Base-by-base conservation (phyloP, 2,329 filamentous ascomycete species). In the Sarocladium strictum region DNA sequence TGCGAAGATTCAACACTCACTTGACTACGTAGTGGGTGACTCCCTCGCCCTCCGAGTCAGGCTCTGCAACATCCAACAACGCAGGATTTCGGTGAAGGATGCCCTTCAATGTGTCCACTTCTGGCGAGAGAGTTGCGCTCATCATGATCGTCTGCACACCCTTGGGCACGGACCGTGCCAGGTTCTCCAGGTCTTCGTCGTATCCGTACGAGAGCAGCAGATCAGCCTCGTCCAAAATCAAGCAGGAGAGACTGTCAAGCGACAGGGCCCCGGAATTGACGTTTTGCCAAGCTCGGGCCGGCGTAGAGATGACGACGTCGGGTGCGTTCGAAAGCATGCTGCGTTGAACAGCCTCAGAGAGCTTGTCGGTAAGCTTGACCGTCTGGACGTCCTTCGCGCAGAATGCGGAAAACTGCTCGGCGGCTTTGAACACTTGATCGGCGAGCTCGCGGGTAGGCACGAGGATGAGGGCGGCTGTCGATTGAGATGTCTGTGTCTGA, bases 391-490 rank as follows among this genome's bases (percentile, higher is more conserved):
- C 87, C 67, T 95, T 92, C 37, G 87, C 85, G 69, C 91, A 96
- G 68, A 92, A 97, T 17, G 84, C 76, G 11, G 90, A 81, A 63
- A 97, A 87, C 10, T 84, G 79, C 58, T 89, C 84, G 59, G 95
- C 82, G 12, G 85, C 82, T 67, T 89, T 91, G 62, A 85, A 82
- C 49, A 97, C 90, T 70, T 99, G 94, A 57, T 93, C 88, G 58
- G 93, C 93, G 54, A 99, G 85, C 71, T 99, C 94, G 69, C 90
- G 86, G 3, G 94, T 97, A 2, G 94, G 94, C 1, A 97, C 92
- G 14, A 99, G 85, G 56, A 99, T 88, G 19, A 99, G 81, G n/a
- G 85, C 86, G 2, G 88, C 83, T 3, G 84, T 92, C 54, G 70
- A 76, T 43, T 79, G 73, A 1, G 73, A 67, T 10, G 76, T 65